These are phyloP conservation scores for Dicorynia guianensis DNA, from an alignment of 306 rosid species.

Conservation along the genomic window DNA sequence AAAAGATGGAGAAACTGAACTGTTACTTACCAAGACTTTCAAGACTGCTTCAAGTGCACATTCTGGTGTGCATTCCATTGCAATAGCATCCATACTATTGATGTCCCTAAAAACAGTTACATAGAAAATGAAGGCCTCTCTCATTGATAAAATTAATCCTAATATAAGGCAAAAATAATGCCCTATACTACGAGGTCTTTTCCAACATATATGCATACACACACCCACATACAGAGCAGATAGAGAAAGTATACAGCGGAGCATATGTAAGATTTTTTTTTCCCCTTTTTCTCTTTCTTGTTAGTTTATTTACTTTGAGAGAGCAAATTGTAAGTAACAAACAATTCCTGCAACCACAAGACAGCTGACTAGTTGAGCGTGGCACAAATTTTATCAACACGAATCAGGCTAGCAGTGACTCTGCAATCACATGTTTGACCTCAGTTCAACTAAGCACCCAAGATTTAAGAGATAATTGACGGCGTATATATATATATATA, in stretches of 20 bases:
- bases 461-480: slow-evolving; percentile 18
- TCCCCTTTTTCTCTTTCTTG: neutral
- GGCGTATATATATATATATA: neutral
- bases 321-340: slow-evolving; percentile 12
- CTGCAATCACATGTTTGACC: neutral
- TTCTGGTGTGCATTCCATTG: slow-evolving; percentile 78
- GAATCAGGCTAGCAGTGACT: neutral
- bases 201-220: no score
- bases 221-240: neutral
- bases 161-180: slow-evolving; percentile 10
- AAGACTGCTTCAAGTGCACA: slow-evolving; percentile 48
- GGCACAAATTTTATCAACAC: neutral
- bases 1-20: neutral
- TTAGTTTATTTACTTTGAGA: neutral
- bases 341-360: slow-evolving; percentile 30
- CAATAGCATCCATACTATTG: slow-evolving; percentile 87
- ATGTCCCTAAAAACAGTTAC: slow-evolving; percentile 65
- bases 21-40: slow-evolving; percentile 47
- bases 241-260: neutral
- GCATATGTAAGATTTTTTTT: slow-evolving; percentile 9
- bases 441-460: neutral
- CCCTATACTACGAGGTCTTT: neutral
- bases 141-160: slow-evolving; percentile 28
- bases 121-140: neutral
- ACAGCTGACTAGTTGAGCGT: neutral